Conservation (phyloP, 75 land plant species). For the Larix kaempferi region DNA sequence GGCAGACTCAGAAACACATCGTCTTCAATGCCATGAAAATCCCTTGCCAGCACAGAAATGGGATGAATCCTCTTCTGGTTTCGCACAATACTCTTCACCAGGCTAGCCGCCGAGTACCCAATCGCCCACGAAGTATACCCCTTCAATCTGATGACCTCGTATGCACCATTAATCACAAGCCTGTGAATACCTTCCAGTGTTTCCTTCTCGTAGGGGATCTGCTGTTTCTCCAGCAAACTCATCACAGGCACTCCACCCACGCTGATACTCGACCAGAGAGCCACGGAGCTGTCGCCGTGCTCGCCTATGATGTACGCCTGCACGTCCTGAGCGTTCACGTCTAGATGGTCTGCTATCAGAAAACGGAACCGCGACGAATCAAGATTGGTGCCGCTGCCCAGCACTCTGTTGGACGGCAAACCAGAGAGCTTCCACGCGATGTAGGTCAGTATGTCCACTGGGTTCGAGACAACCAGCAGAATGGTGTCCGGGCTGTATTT, state of each 20-base stretch:
- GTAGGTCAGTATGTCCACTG: slow-evolving; percentile 77
- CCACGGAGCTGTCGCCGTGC: slow-evolving; percentile 94
- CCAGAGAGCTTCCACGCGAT: slow-evolving; percentile 79
- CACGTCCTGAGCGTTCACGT: slow-evolving; percentile 77
- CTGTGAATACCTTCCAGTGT: slow-evolving; percentile 52
- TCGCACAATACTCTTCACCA: slow-evolving; percentile 52
- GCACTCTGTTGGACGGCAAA: slow-evolving; percentile 73
- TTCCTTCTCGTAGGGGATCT: slow-evolving; percentile 15
- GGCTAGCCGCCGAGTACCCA: slow-evolving; percentile 79
- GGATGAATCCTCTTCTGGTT: slow-evolving; percentile 75
- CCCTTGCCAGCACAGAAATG: slow-evolving; percentile 78
- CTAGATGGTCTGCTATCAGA: slow-evolving; percentile 70
- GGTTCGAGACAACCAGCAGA: slow-evolving; percentile 78
- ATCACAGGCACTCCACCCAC: slow-evolving; percentile 74
- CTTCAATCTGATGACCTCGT: slow-evolving; percentile 77
- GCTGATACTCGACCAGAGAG: slow-evolving; percentile 87
- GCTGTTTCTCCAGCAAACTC: slow-evolving; percentile 36
- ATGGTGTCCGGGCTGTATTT: slow-evolving; percentile 57
- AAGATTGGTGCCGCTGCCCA: slow-evolving; percentile 87
- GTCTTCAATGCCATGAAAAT: slow-evolving; percentile 63
- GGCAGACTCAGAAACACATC: slow-evolving; percentile 82
- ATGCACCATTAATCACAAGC: slow-evolving; percentile 59
- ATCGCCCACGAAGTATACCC: slow-evolving; percentile 94
- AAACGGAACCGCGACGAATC: slow-evolving; percentile 82
- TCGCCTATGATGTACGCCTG: slow-evolving; percentile 84